Base-by-base conservation (phyloP, 306 rosid genomes). In the Cucumis sativus region DNA sequence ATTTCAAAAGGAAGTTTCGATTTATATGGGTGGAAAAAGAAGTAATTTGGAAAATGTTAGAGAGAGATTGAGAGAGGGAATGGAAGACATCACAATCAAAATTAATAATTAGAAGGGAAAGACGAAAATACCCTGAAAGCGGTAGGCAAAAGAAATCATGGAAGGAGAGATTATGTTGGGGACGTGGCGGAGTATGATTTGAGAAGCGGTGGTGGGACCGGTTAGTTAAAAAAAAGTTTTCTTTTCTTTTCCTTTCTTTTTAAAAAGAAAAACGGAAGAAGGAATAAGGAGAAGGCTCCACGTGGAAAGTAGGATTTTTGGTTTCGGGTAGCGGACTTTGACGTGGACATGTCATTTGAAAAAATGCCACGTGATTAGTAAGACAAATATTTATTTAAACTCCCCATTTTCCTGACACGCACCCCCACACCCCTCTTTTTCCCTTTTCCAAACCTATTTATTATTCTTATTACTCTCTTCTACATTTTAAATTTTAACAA, bases 301-400 rank as follows among this genome's bases (percentile, higher is more conserved):
- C 75, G 75, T 69, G 75, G 75, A 69, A 69, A 69, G 58, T 4
- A 12, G 51, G 51, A 45, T 28, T 12, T 30, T 41, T 8, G 35
- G 18, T 68, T 41, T 41, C 33, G 74, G 54, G 55, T 41, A 40
- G 33, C 17, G 14, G 54, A 43, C 10, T 68, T 23, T 68, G 74
- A 68, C 49, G 35, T 68, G 16, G 74, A 68, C 74, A 41, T 20
- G 28, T 10, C 55, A 68, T 68, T 35, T 40, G 10, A 20, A 68
- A 68, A 39, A 41, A 13, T 18, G 54, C 51, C 74, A 68, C 74
- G 74, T 68, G 74, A 68, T 68, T 41, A 68, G 20, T 68, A 68
- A 68, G 74, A 68, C 74, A 68, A 40, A 68, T 68, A 68, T 68
- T 68, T 39, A n/a, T 40, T 40, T 68, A 11, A 68, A 68, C 55